phyloP scores from a whole-genome alignment of 2,329 filamentous ascomycete genomes.

The Neurospora crassa region DNA sequence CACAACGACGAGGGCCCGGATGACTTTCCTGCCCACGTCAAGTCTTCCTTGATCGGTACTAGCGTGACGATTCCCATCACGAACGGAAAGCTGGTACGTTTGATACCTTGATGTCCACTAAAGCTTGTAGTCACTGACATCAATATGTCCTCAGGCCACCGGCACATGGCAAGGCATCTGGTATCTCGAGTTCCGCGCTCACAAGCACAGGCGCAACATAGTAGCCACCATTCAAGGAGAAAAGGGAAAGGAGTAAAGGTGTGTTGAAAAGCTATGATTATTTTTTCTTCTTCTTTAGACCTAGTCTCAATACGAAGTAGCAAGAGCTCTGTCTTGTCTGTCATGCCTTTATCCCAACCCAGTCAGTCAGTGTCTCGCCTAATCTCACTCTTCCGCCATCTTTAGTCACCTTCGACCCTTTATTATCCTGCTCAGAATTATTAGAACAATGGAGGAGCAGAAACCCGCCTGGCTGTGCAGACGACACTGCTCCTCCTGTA shows the following conservation, averaged over 20 bases:
- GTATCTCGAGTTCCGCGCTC: constrained; percentile 81
- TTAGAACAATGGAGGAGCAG: neutral
- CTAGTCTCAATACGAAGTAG: neutral
- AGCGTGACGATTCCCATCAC: constrained; percentile 86
- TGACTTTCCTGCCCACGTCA: constrained; percentile 97
- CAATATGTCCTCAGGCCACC: constrained; percentile 27
- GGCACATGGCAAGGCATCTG: constrained; percentile 83
- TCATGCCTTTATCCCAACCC: constrained; percentile 1
- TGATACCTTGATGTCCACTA: no score
- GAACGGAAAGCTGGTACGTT: constrained; percentile 63
- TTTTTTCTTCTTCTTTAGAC: neutral
- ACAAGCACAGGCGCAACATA: constrained; percentile 68
- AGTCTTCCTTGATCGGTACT: constrained; percentile 79
- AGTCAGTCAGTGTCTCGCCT: constrained; percentile 4
- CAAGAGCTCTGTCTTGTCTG: constrained; percentile 8
- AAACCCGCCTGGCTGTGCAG: neutral
- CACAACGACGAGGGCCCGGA: constrained; percentile 63
- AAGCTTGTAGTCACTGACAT: no score
- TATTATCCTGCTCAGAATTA: neutral
- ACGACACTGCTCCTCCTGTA: neutral
- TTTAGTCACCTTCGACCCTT: neutral
- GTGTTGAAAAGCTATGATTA: neutral
- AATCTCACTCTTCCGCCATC: neutral
- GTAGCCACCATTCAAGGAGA: constrained; percentile 94
- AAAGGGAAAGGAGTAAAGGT: constrained; percentile 33